Percentiles rank a stretch among this genome's conserved stretches.
Conservation (phyloP, 495 filamentous ascomycete genomes). For the Aspergillus nanangensis region DNA sequence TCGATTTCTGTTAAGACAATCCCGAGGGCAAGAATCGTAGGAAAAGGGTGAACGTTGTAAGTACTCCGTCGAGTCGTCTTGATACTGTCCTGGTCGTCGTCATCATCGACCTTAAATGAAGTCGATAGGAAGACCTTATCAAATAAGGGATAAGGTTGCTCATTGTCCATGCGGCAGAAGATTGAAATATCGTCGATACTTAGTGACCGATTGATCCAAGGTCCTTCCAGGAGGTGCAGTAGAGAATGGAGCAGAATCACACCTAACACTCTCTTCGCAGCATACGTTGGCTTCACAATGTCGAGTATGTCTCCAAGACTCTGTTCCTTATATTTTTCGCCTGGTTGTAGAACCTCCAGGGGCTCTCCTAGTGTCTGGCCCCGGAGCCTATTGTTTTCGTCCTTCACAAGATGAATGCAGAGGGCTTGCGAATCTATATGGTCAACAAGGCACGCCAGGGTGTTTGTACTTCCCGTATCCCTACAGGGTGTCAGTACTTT, state of each 20-base stretch:
- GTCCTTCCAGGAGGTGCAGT: constrained; percentile 11
- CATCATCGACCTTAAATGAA: background rate
- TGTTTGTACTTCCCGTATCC: background rate
- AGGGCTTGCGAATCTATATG: constrained; percentile 6
- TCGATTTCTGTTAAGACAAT: constrained; percentile 12
- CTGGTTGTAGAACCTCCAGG: constrained; percentile 6
- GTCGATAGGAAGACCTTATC: constrained; percentile 14
- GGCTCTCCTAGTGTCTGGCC: constrained; percentile 2
- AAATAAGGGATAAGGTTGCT: constrained; percentile 9
- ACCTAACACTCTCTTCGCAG: constrained; percentile 10
- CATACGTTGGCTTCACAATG: constrained; percentile 7
- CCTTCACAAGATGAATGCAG: constrained; percentile 5
- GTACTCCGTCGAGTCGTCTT: too few species aligned
- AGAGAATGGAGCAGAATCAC: constrained; percentile 10
- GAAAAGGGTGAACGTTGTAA: constrained; percentile 12
- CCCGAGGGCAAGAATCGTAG: constrained; percentile 10
- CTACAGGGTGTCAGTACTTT: too few species aligned
- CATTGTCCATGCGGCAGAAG: constrained; percentile 7
- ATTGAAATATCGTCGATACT: constrained; percentile 8
- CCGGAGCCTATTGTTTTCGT: constrained; percentile 6
- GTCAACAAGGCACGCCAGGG: constrained; percentile 4
- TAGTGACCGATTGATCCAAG: constrained; percentile 6
- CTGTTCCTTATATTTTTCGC: constrained; percentile 7
- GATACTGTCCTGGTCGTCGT: too few species aligned
- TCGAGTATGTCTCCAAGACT: constrained; percentile 9